Evolutionary conservation across 2,329 filamentous ascomycete species (phyloP), one percentile per base, ranked within the genome.

Genomic region (Fusarium irregulare): DNA sequence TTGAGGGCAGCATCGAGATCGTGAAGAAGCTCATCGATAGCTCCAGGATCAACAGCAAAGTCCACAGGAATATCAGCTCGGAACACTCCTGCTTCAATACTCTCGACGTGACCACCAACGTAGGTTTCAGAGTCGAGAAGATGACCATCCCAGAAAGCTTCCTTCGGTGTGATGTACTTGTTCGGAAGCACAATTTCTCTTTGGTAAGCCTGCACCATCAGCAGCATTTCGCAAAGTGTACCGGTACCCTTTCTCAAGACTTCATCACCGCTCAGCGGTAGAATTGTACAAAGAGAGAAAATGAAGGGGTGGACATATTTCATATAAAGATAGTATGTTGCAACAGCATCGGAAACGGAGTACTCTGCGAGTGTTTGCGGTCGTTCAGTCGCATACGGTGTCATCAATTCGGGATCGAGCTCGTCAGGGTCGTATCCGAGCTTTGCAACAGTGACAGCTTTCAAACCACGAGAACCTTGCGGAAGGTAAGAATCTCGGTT

Each of bases 271-370:
- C 93, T 93, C 2, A 99, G 86, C 0, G 96, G 96, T 78, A 99
- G 86, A 82, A 99, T 98, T 2, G 94, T 99, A 81, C 96, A 99
- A 1, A 99, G 85, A 2, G 97, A 98, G 86, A 99, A 99, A 79
- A 99, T 96, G 84, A 99, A 99, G 6, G 96, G 96, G 79, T 99
- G 96, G n/a, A 99, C 93, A 80, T 99, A 99, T 91, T 99, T 99
- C 97, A 99, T 99, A 86, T 99, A 99, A 67, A 99, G 84, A 78
- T 99, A 99, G 79, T 99, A 99, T 1, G 96, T 99, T 23, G 96
- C 96, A 53, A 99, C 96, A 12, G 97, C 97, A 85, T 99, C 97
- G 76, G 97, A 99, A 46, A 99, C 96, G 0, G 97, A 99, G 82
- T 99, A 99, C 77, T 99, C 96, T 11, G 96, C 95, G 54, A 99